phyloP scores from a whole-genome alignment of 345 rosid species.

The Cardiospermum halicacabum region DNA sequence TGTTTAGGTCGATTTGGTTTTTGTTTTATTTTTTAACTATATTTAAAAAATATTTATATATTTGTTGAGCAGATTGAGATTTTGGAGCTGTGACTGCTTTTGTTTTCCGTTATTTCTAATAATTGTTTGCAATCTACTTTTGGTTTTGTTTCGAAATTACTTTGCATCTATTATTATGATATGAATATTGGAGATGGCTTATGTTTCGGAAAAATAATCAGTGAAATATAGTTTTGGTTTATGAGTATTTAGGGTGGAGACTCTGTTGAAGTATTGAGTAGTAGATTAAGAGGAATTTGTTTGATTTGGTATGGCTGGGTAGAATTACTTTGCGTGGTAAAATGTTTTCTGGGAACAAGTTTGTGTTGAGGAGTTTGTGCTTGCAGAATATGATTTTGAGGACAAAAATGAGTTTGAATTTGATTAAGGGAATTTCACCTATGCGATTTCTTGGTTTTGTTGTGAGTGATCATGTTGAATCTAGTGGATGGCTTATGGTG shows the following conservation, averaged over 20 bases:
- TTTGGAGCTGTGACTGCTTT: background rate
- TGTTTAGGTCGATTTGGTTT: background rate
- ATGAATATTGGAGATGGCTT: background rate
- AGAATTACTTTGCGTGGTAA: background rate
- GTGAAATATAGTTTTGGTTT: background rate
- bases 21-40: background rate
- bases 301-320: background rate
- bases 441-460: constrained; percentile 19
- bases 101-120: background rate
- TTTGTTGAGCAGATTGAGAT: background rate
- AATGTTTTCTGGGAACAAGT: constrained; percentile 1
- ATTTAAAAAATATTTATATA: background rate
- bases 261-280: background rate
- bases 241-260: background rate
- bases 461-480: constrained; percentile 29
- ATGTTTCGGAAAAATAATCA: no score
- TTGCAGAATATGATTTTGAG: constrained; percentile 16
- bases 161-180: background rate
- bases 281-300: background rate
- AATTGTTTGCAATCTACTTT: background rate
- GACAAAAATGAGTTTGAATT: constrained; percentile 13
- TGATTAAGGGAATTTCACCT: constrained; percentile 14
- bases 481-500: constrained; percentile 32
- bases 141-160: background rate
- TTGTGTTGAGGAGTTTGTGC: constrained; percentile 19